Evolutionary conservation across 352 stramenopile species (phyloP), one percentile per base, ranked within the genome.

Genomic region (Globisporangium polare): DNA sequence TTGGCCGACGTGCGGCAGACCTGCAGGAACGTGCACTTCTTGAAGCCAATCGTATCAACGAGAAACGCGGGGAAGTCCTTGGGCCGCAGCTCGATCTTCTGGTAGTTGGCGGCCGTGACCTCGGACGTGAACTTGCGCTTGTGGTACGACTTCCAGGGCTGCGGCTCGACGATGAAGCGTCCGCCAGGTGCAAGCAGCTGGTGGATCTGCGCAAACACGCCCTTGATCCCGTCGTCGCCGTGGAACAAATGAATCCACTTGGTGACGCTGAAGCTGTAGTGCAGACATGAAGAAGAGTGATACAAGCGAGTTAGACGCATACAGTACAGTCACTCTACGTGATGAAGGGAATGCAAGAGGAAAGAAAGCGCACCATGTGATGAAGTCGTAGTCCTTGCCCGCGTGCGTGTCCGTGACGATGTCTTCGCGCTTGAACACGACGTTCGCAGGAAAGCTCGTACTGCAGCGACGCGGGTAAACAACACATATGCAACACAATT

Each of bases 201-300:
- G 62, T 85, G 85, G 35, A 94, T 77, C 22, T 82, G 69, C 5
- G 62, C 53, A 65, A 97, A 97, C 26, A 94, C 66, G 24, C 69
- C 63, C 54, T 90, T 81, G 55, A 97, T 73, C 13, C 85, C 88
- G 27, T 92, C 82, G 52, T 97, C 89, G 15, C 89, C 89, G 41
- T 91, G 78, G 62, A 94, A 89, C 42, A 97, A 70, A 58, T 97
- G 89, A 42, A 97, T 91, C 89, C 89, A 97, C 72, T 97, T 97
- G 10, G 87, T 92, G 57, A 96, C 84, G 50, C 85, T 95, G 47
- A 97, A 92, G 53, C 87, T 90, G 35, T 26, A 53, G 18, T 65
- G 18, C 57, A 18, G 51, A 20, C 2, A 47, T 18, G 12, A 8
- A 24, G 10, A 60, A n/a, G 8, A 50, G 37, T 9, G 8, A 24